Percentiles rank a stretch among this genome's conserved stretches.
Evolutionary conservation across 208 protist species (phyloP).

Genomic region (Acanthamoeba triangularis): DNA sequence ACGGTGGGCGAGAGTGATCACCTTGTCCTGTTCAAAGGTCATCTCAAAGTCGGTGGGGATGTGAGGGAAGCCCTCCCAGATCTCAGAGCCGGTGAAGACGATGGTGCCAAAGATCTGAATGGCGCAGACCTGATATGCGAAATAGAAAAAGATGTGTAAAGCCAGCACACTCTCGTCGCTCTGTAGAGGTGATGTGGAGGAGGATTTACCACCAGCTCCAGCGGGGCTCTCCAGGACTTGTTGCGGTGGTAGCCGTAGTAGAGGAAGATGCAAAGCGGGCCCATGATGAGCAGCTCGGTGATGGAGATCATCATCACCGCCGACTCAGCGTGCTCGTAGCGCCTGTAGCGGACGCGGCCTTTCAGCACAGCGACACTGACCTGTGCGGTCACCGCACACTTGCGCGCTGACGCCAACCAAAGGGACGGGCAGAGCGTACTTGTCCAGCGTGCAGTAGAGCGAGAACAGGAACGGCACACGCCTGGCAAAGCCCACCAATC

Average conservation of each 20-base stretch:
- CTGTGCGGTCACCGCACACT: not conserved
- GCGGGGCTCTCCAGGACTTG: not conserved
- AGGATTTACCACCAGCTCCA: not conserved
- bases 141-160: not conserved
- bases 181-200: not conserved
- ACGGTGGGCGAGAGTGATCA: not conserved
- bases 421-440: not conserved
- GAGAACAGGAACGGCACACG: constrained; percentile 13
- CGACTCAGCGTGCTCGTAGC: constrained; percentile 13
- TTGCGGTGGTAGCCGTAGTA: constrained; percentile 9
- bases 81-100: constrained; percentile 54
- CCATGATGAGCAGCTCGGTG: constrained; percentile 53
- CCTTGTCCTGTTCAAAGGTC: constrained; percentile 48
- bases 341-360: not conserved
- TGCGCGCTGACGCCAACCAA: not conserved
- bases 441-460: constrained; percentile 58
- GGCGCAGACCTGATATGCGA: not conserved
- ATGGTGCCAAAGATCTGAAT: constrained; percentile 68
- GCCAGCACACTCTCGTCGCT: not conserved
- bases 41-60: constrained; percentile 56
- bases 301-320: constrained; percentile 46
- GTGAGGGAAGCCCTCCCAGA: constrained; percentile 34
- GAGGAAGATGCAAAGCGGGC: constrained; percentile 23
- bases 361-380: not conserved
- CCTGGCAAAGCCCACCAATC: constrained; percentile 28